Evolutionary conservation across 441 rosid species (phyloP), one percentile per base, ranked within the genome.

Genomic region (Populus trichocarpa): DNA sequence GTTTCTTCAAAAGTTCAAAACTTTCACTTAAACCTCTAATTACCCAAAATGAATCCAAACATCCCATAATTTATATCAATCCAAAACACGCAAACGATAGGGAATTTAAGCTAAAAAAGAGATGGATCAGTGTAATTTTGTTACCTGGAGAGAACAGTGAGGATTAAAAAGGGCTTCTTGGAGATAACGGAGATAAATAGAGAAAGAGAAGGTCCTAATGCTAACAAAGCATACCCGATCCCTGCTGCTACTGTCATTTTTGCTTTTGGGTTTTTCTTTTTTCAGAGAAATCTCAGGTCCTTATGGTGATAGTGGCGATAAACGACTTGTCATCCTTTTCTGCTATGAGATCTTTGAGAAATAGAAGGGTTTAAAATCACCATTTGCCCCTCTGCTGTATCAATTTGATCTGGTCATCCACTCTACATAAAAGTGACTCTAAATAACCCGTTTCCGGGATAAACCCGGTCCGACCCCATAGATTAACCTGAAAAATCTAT

Each of bases 131-230:
- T 12, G 57, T 67, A 30, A 18, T 23, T 8, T 53, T 53, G 67
- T 73, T 72, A 93, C 98, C 98, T 96, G 84, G 94, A 93, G 88
- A 96, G 98, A 42, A 96, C 86, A 33, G 94, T 92, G 84, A 96
- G 96, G 86, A 96, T 91, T 76, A 96, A 83, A 80, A 92, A 93
- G 53, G 99, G 98, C 81, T 92, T 92, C 79, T 88, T 93, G 86
- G 99, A 91, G 88, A 96, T 87, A 76, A 92, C 94, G 65, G 99
- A 82, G 87, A 92, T 80, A 91, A 93, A 96, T 63, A 96, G 89
- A 30, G 94, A 84, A 79, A 96, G 90, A 70, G 98, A 90, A 6
- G 98, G 97, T 53, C 98, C 99, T 23, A 96, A 77, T 46, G 98
- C 98, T n/a, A 93, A 42, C 83, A 93, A 84, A 36, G 92, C 90